phyloP scores from a whole-genome alignment of 306 rosid species.

The Vigna trinervia region DNA sequence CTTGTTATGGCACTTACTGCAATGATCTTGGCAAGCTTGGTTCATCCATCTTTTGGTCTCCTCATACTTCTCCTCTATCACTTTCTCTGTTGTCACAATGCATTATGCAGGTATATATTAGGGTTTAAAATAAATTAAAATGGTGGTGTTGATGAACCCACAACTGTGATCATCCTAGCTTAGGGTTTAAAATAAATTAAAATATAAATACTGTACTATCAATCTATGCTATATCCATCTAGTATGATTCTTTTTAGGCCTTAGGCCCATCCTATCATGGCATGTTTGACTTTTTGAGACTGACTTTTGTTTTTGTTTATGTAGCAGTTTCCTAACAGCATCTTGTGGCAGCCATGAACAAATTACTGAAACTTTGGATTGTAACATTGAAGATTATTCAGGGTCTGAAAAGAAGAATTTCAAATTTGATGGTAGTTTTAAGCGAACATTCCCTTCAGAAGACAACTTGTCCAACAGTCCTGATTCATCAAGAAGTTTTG shows the following conservation, averaged over 20 bases:
- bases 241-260: not conserved
- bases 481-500: slow-evolving; percentile 72
- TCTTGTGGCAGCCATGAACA: slow-evolving; percentile 74
- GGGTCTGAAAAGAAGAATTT: slow-evolving; percentile 54
- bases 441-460: slow-evolving; percentile 58
- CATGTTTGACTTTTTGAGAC: slow-evolving; percentile 35
- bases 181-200: too few relatives aligned
- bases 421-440: slow-evolving; percentile 60
- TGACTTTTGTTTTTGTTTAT: slow-evolving; percentile 53
- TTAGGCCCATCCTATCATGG: not conserved
- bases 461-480: slow-evolving; percentile 65
- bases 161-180: not conserved
- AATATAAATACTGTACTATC: too few relatives aligned
- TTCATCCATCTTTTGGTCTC: slow-evolving; percentile 88
- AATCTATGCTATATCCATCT: too few relatives aligned
- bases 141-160: too few relatives aligned
- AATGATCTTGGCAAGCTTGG: slow-evolving; percentile 72
- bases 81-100: slow-evolving; percentile 85
- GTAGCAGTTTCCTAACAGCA: slow-evolving; percentile 82
- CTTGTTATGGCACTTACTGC: slow-evolving; percentile 73
- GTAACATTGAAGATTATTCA: slow-evolving; percentile 49
- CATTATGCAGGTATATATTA: slow-evolving; percentile 77
- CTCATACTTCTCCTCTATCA: slow-evolving; percentile 68
- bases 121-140: too few relatives aligned
- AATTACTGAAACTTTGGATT: slow-evolving; percentile 55